A percentile compares a stretch with the other conserved stretches of the same genome.
These are phyloP conservation scores for Parathielavia appendiculata DNA, from an alignment of 495 filamentous ascomycete species.

Conservation along the genomic window DNA sequence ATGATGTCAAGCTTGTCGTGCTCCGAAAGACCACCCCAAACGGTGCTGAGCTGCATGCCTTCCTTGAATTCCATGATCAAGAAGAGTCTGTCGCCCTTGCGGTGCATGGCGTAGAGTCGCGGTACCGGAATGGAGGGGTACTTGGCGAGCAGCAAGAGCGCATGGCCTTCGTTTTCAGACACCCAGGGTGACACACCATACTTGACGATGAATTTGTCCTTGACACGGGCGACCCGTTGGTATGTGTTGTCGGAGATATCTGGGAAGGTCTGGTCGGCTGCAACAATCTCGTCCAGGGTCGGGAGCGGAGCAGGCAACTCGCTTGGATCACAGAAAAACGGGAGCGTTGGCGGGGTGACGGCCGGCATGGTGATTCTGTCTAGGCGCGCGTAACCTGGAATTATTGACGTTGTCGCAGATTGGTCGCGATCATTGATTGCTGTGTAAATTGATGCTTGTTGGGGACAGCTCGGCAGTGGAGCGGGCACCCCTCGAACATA, in stretches of 20 bases:
- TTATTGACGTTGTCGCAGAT: no score
- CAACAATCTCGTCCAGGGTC: neutral
- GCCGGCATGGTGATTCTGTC: no score
- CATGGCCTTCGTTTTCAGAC: neutral
- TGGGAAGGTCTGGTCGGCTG: neutral
- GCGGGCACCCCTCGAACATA: no score
- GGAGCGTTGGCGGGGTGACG: no score
- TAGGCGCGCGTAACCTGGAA: no score
- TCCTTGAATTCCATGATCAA: slow-evolving; percentile 5
- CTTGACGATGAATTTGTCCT: slow-evolving; percentile 2
- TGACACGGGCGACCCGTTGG: neutral
- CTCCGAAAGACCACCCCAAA: neutral
- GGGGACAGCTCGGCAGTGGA: no score
- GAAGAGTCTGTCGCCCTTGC: slow-evolving; percentile 1
- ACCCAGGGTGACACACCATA: neutral
- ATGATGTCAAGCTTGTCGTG: neutral
- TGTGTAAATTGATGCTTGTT: no score
- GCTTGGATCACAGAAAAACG: no score
- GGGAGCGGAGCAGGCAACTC: neutral
- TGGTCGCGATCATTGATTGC: no score
- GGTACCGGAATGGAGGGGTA: neutral
- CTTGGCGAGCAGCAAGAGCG: neutral
- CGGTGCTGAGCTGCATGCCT: neutral
- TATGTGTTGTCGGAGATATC: neutral
- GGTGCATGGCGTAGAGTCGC: slow-evolving; percentile 3